A percentile compares a stretch with the other conserved stretches of the same genome.
phyloP scores from a whole-genome alignment of 176 grass and related monocot genomes.

The Oryza glaberrima region DNA sequence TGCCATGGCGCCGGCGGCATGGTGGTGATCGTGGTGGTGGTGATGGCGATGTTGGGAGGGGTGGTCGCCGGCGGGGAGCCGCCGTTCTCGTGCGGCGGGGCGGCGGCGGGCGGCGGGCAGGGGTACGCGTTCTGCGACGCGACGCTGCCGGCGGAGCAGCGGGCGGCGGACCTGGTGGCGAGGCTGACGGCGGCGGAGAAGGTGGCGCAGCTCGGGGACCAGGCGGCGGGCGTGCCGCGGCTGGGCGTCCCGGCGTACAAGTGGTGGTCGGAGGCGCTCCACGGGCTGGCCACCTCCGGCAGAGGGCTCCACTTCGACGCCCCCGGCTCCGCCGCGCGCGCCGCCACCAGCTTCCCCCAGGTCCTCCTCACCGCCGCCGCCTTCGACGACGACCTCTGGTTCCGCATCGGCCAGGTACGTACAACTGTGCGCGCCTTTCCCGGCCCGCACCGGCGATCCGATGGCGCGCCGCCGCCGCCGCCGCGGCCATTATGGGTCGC shows the following conservation, averaged over 20 bases:
- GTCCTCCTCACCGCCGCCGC: constrained; percentile 72
- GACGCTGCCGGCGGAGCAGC: background rate
- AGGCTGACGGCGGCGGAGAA: constrained; percentile 63
- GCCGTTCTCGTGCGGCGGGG: background rate
- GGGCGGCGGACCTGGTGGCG: constrained; percentile 65
- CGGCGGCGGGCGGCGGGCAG: background rate
- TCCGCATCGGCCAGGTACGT: constrained; percentile 70
- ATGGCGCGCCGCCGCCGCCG: too few relatives aligned
- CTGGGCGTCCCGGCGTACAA: constrained; percentile 68
- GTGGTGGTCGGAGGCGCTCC: constrained; percentile 89
- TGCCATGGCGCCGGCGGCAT: background rate
- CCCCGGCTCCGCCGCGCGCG: constrained; percentile 15
- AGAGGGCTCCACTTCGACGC: constrained; percentile 41
- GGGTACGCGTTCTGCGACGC: constrained; percentile 53
- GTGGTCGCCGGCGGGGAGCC: background rate
- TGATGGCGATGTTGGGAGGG: background rate
- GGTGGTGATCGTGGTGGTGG: too few relatives aligned
- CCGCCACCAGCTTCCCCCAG: constrained; percentile 78
- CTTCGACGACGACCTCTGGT: constrained; percentile 72
- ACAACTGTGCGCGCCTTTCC: background rate
- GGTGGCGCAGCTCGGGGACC: constrained; percentile 58
- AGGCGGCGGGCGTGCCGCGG: constrained; percentile 38
- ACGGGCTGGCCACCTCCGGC: constrained; percentile 70
- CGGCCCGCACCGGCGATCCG: too few relatives aligned
- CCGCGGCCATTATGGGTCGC: background rate